A percentile compares a stretch with the other conserved stretches of the same genome.
These are phyloP conservation scores for Adansonia digitata DNA, from an alignment of 345 rosid genomes.

Conservation along the genomic window DNA sequence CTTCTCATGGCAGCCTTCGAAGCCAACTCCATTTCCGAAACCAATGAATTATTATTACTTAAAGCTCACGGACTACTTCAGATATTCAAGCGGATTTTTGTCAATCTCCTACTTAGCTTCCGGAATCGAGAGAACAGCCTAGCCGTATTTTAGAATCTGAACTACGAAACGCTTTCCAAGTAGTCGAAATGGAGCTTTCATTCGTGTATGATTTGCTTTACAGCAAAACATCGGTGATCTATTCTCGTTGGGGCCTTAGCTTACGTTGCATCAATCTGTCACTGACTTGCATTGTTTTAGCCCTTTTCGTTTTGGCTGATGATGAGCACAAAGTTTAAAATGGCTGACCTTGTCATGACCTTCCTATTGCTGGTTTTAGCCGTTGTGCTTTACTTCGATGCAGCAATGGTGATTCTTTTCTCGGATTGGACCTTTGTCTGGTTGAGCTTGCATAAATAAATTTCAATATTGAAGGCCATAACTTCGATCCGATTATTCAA, in stretches of 20 bases:
- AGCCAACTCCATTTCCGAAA: neutral
- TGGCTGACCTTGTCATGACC: conserved; percentile 5
- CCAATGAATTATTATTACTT: neutral
- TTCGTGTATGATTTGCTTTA: conserved; percentile 33
- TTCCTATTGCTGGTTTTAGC: conserved; percentile 15
- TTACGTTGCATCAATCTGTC: conserved; percentile 3
- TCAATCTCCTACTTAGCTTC: conserved; percentile 19
- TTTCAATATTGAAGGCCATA: neutral
- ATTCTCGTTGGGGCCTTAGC: conserved; percentile 14
- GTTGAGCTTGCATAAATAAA: neutral
- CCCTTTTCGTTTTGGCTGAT: neutral
- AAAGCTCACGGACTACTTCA: conserved; percentile 13
- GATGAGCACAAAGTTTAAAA: neutral
- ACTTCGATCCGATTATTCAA: neutral
- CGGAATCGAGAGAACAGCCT: conserved; percentile 14
- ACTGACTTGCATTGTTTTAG: conserved; percentile 7
- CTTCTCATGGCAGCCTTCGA: neutral
- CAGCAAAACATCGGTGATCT: conserved; percentile 21
- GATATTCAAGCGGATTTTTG: conserved; percentile 18
- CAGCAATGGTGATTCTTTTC: neutral
- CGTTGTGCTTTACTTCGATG: conserved; percentile 8
- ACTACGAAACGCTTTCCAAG: conserved; percentile 18
- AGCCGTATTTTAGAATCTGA: conserved; percentile 4
- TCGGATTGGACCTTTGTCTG: conserved; percentile 20
- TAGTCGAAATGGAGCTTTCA: conserved; percentile 32